A percentile compares a stretch with the other conserved stretches of the same genome.
Evolutionary conservation across 2,329 filamentous ascomycete genomes (phyloP).

Genomic region (Volutella citrinella): DNA sequence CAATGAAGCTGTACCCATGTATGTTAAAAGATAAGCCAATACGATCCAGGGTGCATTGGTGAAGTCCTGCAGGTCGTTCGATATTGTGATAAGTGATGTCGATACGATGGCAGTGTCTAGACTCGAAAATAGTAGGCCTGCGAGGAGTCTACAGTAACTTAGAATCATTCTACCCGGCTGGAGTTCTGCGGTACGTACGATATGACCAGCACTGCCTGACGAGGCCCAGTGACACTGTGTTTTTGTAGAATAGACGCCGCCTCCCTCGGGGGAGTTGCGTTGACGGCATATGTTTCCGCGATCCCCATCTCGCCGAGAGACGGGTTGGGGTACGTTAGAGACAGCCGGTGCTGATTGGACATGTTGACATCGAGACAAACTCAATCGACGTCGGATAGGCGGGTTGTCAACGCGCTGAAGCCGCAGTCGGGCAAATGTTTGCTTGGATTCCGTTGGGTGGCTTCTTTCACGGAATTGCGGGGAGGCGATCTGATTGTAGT

Average conservation of each 20-base stretch:
- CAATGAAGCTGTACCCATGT: conserved; percentile 43
- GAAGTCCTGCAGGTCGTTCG: conserved; percentile 49
- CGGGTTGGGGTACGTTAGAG: conserved; percentile 33
- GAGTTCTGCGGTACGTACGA: conserved; percentile 35
- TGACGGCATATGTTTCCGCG: too few species aligned
- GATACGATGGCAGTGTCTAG: conserved; percentile 58
- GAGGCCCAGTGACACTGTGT: conserved; percentile 21
- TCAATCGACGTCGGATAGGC: too few species aligned
- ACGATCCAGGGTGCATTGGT: conserved; percentile 53
- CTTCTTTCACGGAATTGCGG: too few species aligned
- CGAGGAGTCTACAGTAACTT: conserved; percentile 39
- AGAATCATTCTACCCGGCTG: too few species aligned
- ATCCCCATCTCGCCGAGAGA: conserved; percentile 29
- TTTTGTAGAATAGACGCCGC: too few species aligned
- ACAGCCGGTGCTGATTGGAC: conserved; percentile 25
- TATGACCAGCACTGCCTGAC: conserved; percentile 32
- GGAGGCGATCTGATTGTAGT: too few species aligned
- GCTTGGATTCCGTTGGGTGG: too few species aligned
- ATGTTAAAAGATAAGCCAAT: conserved; percentile 54
- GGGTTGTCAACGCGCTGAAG: too few species aligned
- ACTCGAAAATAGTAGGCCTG: conserved; percentile 54
- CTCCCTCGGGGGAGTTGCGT: conserved; percentile 9
- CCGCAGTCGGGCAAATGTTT: too few species aligned
- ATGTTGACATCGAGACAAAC: conserved; percentile 21
- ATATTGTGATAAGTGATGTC: conserved; percentile 56